Conservation (phyloP, 1,284 basidiomycete species). For the Ceratobasidium sp. region DNA sequence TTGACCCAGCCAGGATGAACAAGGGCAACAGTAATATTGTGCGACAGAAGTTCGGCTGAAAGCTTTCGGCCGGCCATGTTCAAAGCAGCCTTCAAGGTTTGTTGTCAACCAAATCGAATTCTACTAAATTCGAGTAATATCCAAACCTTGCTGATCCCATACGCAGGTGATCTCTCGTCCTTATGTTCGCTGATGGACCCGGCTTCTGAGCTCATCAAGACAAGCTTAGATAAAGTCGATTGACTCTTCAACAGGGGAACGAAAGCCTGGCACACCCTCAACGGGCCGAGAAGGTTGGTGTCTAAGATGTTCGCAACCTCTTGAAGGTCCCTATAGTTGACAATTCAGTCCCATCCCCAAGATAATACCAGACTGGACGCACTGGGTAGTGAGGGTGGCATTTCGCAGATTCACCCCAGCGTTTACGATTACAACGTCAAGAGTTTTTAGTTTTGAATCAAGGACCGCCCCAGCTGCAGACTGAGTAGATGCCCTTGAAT, state of each 20-base stretch:
- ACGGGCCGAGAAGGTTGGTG: constrained; percentile 26
- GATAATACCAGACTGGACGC: not conserved
- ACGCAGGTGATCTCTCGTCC: constrained; percentile 9
- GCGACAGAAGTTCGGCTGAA: not conserved
- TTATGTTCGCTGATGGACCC: constrained; percentile 8
- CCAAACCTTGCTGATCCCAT: constrained; percentile 28
- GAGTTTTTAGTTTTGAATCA: not conserved
- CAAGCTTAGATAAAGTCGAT: not conserved
- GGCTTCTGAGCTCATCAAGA: constrained; percentile 12
- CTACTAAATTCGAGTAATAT: too few relatives aligned
- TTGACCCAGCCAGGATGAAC: constrained; percentile 40
- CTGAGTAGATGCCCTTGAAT: not conserved
- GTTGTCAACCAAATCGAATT: not conserved
- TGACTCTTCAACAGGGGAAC: not conserved
- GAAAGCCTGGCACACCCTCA: constrained; percentile 30
- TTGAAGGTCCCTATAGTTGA: not conserved
- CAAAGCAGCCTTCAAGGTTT: constrained; percentile 15
- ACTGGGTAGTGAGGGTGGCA: not conserved
- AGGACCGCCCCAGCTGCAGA: not conserved
- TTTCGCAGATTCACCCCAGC: not conserved
- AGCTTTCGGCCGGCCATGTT: constrained; percentile 35
- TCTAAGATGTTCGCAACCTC: not conserved
- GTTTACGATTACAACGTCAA: constrained; percentile 11
- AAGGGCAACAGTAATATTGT: constrained; percentile 16
- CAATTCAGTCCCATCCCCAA: not conserved